These are phyloP conservation scores for Cercospora beticola DNA, from an alignment of 2,329 filamentous ascomycete genomes.

Conservation along the genomic window DNA sequence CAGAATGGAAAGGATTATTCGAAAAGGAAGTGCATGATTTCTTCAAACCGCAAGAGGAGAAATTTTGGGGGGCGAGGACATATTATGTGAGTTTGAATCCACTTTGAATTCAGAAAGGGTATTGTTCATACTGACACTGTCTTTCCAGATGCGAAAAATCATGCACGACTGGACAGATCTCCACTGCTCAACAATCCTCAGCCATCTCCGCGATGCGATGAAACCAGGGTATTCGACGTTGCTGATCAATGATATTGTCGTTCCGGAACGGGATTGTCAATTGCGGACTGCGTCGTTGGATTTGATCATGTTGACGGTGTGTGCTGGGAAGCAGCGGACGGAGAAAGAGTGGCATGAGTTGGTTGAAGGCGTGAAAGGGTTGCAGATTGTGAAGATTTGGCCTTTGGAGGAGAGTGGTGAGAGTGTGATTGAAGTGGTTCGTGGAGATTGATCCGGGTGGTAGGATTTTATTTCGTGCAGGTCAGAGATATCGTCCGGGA, in stretches of 20 bases:
- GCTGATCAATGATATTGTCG: neutral
- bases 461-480: neutral
- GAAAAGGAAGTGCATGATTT: neutral
- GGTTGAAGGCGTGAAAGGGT: neutral
- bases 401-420: neutral
- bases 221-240: neutral
- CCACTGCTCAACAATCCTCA: neutral
- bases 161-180: neutral
- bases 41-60: neutral
- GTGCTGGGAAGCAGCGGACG: constrained; percentile 1
- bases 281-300: neutral
- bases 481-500: neutral
- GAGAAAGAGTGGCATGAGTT: constrained; percentile 4
- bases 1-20: neutral
- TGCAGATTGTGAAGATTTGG: constrained; percentile 8
- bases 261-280: neutral
- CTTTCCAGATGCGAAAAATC: neutral
- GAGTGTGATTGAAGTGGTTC: constrained; percentile 6
- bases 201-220: neutral
- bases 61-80: neutral
- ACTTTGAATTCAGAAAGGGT: no score
- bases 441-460: neutral
- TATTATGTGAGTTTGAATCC: neutral
- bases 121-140: no score
- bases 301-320: neutral